Evolutionary conservation across 1,139 yeast genomes (phyloP), one percentile per base, ranked within the genome.

Genomic region (Yamadazyma aaseri): DNA sequence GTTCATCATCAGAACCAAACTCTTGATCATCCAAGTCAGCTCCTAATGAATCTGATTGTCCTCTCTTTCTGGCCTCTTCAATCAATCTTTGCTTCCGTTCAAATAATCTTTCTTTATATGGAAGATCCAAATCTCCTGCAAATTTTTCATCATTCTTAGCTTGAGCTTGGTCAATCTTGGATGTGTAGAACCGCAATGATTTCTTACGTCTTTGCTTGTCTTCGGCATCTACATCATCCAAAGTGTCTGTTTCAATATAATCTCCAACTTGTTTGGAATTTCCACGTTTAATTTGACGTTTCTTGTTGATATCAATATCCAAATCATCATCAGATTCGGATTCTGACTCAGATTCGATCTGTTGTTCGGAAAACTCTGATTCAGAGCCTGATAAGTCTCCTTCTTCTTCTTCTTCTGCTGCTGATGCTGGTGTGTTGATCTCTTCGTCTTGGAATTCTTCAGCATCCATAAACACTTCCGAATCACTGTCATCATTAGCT

Each of bases 101-200:
- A 53, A 77, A 87, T 32, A 85, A 69, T 49, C 97, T 76, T 60
- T 92, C 97, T 50, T 77, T 80, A 59, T 92, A 90, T n/a, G 97
- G 97, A 38, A 92, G 65, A 60, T 92, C 98, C 44, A 76, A 73
- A 56, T 92, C 98, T 46, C 97, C 98, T 28, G 84, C 74, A 46
- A 63, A 77, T 45, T 65, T 72, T 42, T 79, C 83, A 34, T 41
- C 42, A 41, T 72, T 74, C 36, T 63, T 62, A 44, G 76, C 73
- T 26, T 75, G 79, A 33, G 86, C 85, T 60, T 86, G 90, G 58
- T 89, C 97, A 59, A 92, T 90, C 63, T 90, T 92, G 41, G 97
- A 86, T 1, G 98, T 92, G 71, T 92, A 92, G 79, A 92, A 94
- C 48, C 97, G 81, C 50, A 92, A 76, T 1, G 95, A 77, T 58